Base-by-base conservation (phyloP, 2,329 filamentous ascomycete genomes). In the Talaromyces sp. region DNA sequence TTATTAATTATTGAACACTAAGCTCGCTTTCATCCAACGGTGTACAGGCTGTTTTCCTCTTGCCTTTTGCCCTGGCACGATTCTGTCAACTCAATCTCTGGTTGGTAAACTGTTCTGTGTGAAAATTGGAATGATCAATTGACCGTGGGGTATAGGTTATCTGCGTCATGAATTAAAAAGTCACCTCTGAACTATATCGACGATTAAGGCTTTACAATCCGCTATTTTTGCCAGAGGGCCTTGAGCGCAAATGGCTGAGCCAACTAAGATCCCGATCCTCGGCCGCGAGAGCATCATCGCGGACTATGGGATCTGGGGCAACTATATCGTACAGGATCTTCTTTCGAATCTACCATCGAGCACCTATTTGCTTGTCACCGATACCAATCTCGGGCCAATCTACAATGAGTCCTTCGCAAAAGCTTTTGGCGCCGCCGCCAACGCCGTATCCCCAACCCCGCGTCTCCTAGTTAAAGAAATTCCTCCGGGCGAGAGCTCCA, bases 281-380 rank as follows among this genome's bases (percentile, higher is more conserved):
- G 92, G 92, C 68, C 90, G 91, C 71, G 91, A 96, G 68, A 89
- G 89, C 71, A 98, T 99, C 69, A 83, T 97, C 66, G 89, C 97
- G 71, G 92, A 97, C 74, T 92, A 96, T 74, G 91, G 89, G 66
- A 85, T 99, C 61, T 97, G 93, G 91, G 85, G 89, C 65, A 84
- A 84, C 72, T 95, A 90, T 74, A 88, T 98, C 65, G 87, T 88
- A 59, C 79, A 87, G 68, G 94, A 99, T 77, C 83, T 99, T 61
- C 82, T 98, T 65, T 78, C 83, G 60, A 90, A 89, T 73, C 82
- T 95, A 64, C 78, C 85, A 57, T 95, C 93, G 23, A 96, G 92
- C 18, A 98, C 94, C 64, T 99, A 98, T 75, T 89, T 98, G 62
- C 88, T 99, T 64, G 91, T 99, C 71, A 98, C 95, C 76, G 95